Percentiles rank a stretch among this genome's conserved stretches.
Conservation (phyloP, 2,329 filamentous ascomycete genomes). For the Periconia sp. region DNA sequence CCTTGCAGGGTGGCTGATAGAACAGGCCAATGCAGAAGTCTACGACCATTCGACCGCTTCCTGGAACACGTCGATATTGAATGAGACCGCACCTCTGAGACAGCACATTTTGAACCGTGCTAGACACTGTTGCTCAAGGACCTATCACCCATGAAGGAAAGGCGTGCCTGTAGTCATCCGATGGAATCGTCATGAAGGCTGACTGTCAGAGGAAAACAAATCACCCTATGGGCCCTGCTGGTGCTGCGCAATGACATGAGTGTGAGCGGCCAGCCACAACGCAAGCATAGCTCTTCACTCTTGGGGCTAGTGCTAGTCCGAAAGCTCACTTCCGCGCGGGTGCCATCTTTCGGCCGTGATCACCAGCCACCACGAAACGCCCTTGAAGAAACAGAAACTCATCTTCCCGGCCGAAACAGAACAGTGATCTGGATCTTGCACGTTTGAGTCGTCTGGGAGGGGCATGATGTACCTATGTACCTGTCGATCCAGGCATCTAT, state of each 20-base stretch:
- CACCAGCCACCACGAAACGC: background rate
- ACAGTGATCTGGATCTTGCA: background rate
- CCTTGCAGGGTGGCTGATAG: background rate
- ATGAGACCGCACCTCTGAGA: no score
- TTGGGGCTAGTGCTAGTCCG: no score
- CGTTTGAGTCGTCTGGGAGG: constrained; percentile 1
- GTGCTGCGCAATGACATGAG: no score
- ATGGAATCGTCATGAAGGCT: background rate
- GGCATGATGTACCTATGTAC: background rate
- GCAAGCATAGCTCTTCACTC: no score
- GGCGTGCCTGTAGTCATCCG: background rate
- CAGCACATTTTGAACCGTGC: no score
- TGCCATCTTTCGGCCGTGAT: background rate
- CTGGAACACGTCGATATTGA: background rate
- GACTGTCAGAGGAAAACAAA: background rate
- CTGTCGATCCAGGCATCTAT: constrained; percentile 1
- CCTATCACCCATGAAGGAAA: background rate
- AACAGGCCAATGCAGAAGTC: background rate
- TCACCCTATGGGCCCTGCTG: no score
- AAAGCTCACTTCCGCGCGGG: background rate
- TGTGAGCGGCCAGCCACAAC: no score
- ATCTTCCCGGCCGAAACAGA: background rate
- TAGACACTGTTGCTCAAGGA: background rate
- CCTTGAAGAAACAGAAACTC: background rate
- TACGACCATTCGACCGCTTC: background rate